phyloP scores from a whole-genome alignment of 495 filamentous ascomycete species.

The Tuber aestivum region DNA sequence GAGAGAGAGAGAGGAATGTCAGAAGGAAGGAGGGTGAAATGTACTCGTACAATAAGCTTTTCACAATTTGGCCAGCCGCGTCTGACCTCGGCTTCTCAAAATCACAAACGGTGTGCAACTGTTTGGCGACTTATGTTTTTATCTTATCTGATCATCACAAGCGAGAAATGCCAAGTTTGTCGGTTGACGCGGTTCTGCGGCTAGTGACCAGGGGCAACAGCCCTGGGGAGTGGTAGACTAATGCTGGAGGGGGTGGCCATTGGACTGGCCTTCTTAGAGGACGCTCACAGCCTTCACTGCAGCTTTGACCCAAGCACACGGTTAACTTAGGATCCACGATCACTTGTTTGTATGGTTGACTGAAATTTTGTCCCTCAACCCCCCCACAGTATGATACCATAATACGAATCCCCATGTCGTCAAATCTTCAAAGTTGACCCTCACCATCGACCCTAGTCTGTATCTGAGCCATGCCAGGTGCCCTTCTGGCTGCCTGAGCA shows the following conservation, averaged over 20 bases:
- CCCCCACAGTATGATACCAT: not conserved
- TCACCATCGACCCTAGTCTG: not conserved
- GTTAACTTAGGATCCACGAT: not conserved
- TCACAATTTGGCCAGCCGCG: constrained; percentile 5
- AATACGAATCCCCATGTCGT: not conserved
- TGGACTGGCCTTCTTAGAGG: not conserved
- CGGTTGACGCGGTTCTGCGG: constrained; percentile 4
- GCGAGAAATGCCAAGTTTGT: constrained; percentile 7
- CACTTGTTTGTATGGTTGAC: not conserved
- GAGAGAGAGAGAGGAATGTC: not conserved
- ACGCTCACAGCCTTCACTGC: not conserved
- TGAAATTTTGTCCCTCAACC: not conserved
- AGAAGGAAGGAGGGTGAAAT: constrained; percentile 14
- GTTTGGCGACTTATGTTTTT: constrained; percentile 5
- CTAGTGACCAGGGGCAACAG: not conserved
- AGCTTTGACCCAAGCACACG: not conserved
- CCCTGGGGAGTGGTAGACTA: too few relatives aligned
- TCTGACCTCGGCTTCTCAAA: constrained; percentile 28
- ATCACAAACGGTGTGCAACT: not conserved
- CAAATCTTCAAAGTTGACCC: too few relatives aligned
- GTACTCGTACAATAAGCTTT: too few relatives aligned
- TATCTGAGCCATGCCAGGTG: not conserved
- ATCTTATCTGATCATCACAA: constrained; percentile 36
- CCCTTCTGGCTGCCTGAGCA: not conserved
- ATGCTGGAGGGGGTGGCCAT: not conserved